Evolutionary conservation across 352 stramenopile genomes (phyloP), one percentile per base, ranked within the genome.

Genomic region (Blastocystis sp.): DNA sequence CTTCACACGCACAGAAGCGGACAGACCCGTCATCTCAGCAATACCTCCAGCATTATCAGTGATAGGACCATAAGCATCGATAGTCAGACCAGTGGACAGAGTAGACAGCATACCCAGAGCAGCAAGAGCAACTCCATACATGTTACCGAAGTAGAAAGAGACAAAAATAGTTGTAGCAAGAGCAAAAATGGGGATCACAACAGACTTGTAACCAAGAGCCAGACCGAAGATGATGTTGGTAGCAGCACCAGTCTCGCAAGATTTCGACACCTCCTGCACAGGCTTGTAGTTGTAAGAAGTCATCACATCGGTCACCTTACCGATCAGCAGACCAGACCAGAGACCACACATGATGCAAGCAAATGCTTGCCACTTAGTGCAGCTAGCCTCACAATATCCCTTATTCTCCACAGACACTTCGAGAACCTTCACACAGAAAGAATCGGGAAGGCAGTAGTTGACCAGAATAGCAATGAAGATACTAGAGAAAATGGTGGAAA

Each of bases 141-240:
- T 98, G 91, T 97, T 96, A 87, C 93, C 96, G 42, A 97, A 94
- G 57, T 94, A 95, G 92, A 99, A 99, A 48, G 95, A 96, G 57
- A 97, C 94, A 91, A 98, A 99, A 89, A 99, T 95, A 82, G 97
- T 96, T 87, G 97, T 89, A n/a, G 96, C 95, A 76, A 99, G 96
- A 58, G 98, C 94, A 81, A 98, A 95, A 84, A 99, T 98, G 76
- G 97, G 97, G 89, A 99, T 97, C 89, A 99, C 98, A 68, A 95
- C 95, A 91, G 96, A 99, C 92, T 98, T 98, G 95, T 98, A 99
- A 89, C 97, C 97, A 84, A 99, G 94, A 60, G 96, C 96, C 92
- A 99, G 96, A 91, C 97, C 97, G 91, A 98, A 98, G 91, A 99
- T 99, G 93, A 99, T 98, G 93, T 99, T 98, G 80, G 97, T 99